Base-by-base conservation (phyloP, 768 basidiomycete genomes). In the Filobasidium floriforme region DNA sequence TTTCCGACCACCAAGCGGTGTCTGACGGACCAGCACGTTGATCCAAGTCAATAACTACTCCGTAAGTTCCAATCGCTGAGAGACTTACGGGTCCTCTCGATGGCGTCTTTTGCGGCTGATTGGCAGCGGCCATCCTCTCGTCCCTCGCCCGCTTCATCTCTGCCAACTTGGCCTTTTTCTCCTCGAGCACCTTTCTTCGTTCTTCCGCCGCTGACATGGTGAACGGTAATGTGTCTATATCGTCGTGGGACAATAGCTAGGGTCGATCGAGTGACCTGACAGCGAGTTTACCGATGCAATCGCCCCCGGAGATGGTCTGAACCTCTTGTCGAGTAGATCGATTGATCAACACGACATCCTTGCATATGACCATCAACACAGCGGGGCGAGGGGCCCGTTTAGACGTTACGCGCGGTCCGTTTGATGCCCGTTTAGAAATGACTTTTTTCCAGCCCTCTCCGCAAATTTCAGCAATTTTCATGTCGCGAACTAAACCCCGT, bases 141-240 rank as follows among this genome's bases (percentile, higher is more conserved):
- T 86, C 86, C 54, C 91, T 84, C 6, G 87, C 88, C 76, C 87
- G 84, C 63, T 89, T 83, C 43, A 96, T 82, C 69, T 90, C 90
- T 60, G 86, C 89, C 41, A 97, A 86, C 79, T 91, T 92, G 12
- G 86, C 85, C 68, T 87, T 82, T 80, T 97, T 98, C 28, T 87
- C 89, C 78, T 92, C 91, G 67, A 97, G 89, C 80, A 96, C 92
- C 73, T 87, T 86, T 74, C 89, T 81, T 59, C 90, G 83, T 60
- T 77, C 54, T 60, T 77, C 77, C 1, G 57, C 63, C 37, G 64
- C 28, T 14, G 32, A 54, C 68, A 69, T 69, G 32, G 11, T 71
- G 63, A 44, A 1, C 32, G 32, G 32, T 37, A 9, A 37, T 37
- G 32, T 37, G 32, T 37, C 32, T 37, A 9, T 37, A 9, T 37